Percentiles rank a stretch among this genome's conserved stretches.
phyloP scores from a whole-genome alignment of 441 rosid genomes.

The Gossypium davidsonii region DNA sequence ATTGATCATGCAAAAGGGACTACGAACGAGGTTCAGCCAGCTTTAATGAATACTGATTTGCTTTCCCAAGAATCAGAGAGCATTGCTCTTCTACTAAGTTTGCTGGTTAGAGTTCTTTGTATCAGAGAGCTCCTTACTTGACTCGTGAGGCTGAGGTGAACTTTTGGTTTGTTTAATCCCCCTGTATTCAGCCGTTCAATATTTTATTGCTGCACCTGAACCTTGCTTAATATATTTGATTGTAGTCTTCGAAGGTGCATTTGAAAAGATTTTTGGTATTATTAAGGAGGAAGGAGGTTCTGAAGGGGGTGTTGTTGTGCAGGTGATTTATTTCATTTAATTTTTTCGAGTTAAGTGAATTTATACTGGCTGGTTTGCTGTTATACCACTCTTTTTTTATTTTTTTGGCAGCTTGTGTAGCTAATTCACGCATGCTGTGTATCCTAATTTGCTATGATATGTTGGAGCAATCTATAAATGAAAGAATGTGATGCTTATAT shows the following conservation, averaged over 20 bases:
- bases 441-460: constrained; percentile 5
- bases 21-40: constrained; percentile 73
- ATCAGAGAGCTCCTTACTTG: constrained; percentile 43
- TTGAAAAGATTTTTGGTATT: constrained; percentile 83
- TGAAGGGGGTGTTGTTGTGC: constrained; percentile 97
- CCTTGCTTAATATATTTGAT: constrained; percentile 19
- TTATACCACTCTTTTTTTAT: background rate
- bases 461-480: constrained; percentile 6
- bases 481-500: background rate
- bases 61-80: constrained; percentile 87
- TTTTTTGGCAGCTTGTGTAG: background rate
- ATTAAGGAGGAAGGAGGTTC: constrained; percentile 92
- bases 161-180: background rate
- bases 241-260: constrained; percentile 93
- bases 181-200: constrained; percentile 8
- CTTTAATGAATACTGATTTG: constrained; percentile 90
- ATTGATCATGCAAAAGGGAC: constrained; percentile 66
- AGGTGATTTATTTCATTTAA: constrained; percentile 39
- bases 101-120: constrained; percentile 57
- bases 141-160: constrained; percentile 94
- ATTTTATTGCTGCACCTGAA: constrained; percentile 11
- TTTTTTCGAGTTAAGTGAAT: background rate
- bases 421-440: background rate
- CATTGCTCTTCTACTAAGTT: constrained; percentile 80
- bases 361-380: constrained; percentile 10